phyloP scores from a whole-genome alignment of 192 early-diverging fungal species.

The Coemansia javaensis region DNA sequence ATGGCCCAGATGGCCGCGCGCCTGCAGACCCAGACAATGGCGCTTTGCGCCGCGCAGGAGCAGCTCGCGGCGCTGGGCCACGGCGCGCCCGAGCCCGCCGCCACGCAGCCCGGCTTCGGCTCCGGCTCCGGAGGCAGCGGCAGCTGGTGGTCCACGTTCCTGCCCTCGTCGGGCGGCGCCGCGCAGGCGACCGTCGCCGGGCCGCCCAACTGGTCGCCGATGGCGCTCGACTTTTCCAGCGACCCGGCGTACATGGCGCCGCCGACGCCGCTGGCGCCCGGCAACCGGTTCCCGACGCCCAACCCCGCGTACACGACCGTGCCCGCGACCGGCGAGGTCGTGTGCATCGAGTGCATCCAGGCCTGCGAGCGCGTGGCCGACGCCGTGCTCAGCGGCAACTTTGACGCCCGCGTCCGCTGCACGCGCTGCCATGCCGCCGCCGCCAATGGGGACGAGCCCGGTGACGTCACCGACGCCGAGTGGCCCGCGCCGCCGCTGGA shows the following conservation, averaged over 20 bases:
- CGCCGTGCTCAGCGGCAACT: constrained; percentile 42
- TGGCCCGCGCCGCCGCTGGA: too few relatives aligned
- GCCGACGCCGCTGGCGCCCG: constrained; percentile 18
- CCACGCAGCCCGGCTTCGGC: background rate
- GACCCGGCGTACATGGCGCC: constrained; percentile 37
- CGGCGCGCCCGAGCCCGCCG: background rate
- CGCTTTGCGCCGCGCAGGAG: constrained; percentile 6
- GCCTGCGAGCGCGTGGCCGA: constrained; percentile 49
- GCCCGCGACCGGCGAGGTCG: constrained; percentile 21
- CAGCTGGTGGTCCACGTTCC: constrained; percentile 44
- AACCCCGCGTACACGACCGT: constrained; percentile 28
- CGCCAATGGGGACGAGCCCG: background rate
- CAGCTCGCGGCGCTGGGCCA: constrained; percentile 12
- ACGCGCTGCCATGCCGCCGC: constrained; percentile 33
- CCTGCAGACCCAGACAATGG: constrained; percentile 24
- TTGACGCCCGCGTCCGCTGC: constrained; percentile 44
- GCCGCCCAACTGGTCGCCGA: constrained; percentile 28
- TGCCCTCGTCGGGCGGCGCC: constrained; percentile 6
- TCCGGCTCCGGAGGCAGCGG: background rate
- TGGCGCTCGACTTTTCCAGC: constrained; percentile 11
- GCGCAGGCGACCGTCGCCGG: background rate
- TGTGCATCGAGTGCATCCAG: constrained; percentile 46
- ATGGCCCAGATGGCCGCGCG: constrained; percentile 40
- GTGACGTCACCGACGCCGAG: constrained; percentile 17
- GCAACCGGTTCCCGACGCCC: constrained; percentile 30